Evolutionary conservation across 176 grass and related monocot species (phyloP).

Genomic region (Aechmea fasciata): DNA sequence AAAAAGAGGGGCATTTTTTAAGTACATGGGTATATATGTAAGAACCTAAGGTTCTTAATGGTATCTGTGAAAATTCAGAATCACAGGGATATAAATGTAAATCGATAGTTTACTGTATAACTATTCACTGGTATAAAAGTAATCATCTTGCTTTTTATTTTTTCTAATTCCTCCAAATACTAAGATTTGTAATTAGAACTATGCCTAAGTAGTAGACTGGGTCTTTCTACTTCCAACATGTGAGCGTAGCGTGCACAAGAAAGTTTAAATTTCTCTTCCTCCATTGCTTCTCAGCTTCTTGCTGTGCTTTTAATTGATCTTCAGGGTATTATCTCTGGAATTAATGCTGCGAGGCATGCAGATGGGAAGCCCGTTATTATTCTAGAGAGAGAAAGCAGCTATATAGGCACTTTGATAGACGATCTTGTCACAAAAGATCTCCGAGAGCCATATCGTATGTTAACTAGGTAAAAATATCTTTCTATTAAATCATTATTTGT

Average conservation of each 20-base stretch:
- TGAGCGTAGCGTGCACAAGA: no score
- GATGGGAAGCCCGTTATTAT: conserved; percentile 67
- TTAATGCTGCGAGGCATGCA: conserved; percentile 96
- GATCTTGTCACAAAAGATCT: conserved; percentile 99
- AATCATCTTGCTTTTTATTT: no score
- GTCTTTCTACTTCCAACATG: neutral
- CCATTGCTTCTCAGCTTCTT: neutral
- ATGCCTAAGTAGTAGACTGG: neutral
- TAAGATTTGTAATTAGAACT: no score
- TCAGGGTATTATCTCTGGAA: conserved; percentile 84
- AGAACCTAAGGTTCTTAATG: no score
- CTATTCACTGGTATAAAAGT: no score
- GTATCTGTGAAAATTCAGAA: no score
- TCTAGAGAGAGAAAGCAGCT: conserved; percentile 98
- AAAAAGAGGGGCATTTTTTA: no score
- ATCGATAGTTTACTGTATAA: no score
- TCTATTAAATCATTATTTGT: neutral
- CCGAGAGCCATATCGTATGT: conserved; percentile 90
- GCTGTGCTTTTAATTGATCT: conserved; percentile 14
- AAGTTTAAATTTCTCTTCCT: neutral
- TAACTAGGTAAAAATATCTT: conserved; percentile 57
- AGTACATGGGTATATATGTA: no score
- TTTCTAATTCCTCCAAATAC: no score
- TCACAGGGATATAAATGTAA: no score
- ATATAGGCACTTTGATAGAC: conserved; percentile 92